Base-by-base conservation (phyloP, 495 filamentous ascomycete genomes). In the Evernia prunastri region DNA sequence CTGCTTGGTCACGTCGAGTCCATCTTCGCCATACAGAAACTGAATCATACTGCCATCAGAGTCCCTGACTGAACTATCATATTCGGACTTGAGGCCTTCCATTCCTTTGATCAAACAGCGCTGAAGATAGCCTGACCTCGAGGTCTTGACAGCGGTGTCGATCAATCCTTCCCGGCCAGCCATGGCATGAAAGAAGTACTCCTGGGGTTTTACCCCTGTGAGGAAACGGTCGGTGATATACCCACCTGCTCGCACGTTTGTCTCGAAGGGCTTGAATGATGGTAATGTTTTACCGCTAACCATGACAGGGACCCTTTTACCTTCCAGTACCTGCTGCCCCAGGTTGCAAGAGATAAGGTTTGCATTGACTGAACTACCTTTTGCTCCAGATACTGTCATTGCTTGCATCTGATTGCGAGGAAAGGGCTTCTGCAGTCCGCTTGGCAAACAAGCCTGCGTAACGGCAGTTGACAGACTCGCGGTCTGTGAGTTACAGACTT, bases 171-270 rank as follows among this genome's bases (percentile, higher is more conserved):
- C 95, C 76, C 95, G 86, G 72, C 95, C 95, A 69, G 93, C 93
- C 95, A 99, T 99, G 72, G 93, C 90, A 84, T 99, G 95, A 83
- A 99, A 99, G 76, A 90, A 99, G 75, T 95, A 97, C 73, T 97
- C 95, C 73, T 99, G 95, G 33, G 95, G 95, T 63, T 93, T 86
- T 63, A 99, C 89, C 61, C 95, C 95, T 20, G 95, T 97, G 83
- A 99, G 90, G 83, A 97, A 99, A 72, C 95, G 92, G 74, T 96
- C 87, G 39, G 87, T 87, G 60, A 99, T 87, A 73, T 96, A 99
- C 36, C 95, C 95, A 67, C 94, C 95, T 39, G 95, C 94, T 70
- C 94, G 81, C 7, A 96, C 83, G 66, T 89, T 85, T 4, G 91
- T 91, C 60, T 97, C 95, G 68, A 86, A 97, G 8, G 94, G 90